Evolutionary conservation across 352 stramenopile genomes (phyloP), one percentile per base, ranked within the genome.

Genomic region (Pythium myriotylum): DNA sequence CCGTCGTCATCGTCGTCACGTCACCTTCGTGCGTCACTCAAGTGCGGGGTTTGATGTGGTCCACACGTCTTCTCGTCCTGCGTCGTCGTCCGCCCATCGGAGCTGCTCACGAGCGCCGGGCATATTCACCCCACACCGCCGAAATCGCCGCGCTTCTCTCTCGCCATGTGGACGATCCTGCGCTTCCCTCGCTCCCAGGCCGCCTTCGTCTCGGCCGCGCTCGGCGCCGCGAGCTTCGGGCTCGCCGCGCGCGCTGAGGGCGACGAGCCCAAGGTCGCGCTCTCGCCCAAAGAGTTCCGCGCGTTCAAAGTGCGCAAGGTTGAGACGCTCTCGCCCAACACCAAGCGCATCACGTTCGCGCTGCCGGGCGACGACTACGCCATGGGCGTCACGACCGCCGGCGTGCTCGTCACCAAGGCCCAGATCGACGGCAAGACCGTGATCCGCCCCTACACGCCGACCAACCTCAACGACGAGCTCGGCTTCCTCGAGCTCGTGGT

Each of bases 401-500:
- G 78, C 55, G 78, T 72, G 33, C 60, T 92, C 24, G 50, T 94
- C 54, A 79, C 81, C n/a, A 81, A 84, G 59, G 50, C 35, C 50
- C 77, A 76, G 41, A 71, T 93, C 49, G 65, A 87, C 72, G 84
- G 81, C 64, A 95, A 96, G 76, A 76, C 59, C 19, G 73, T 96
- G 8, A 63, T 90, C 17, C 77, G 90, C 13, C 82, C 91, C 14
- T 98, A 98, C 77, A 97, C 91, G 51, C 92, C 92, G 13, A 87
- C 73, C 50, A 94, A 92, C 62, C 69, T 89, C 56, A 92, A 96
- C 66, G 74, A 81, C 23, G 83, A 95, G 70, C 86, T 79, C 48
- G 91, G 89, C 27, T 87, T 89, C 57, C 45, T 97, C 20, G 83
- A 95, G 56, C 76, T 97, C 35, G 81, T 97, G 37, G 86, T 98